Conservation (phyloP, 176 grass and related monocot genomes). For the Bolboschoenus planiculmis region DNA sequence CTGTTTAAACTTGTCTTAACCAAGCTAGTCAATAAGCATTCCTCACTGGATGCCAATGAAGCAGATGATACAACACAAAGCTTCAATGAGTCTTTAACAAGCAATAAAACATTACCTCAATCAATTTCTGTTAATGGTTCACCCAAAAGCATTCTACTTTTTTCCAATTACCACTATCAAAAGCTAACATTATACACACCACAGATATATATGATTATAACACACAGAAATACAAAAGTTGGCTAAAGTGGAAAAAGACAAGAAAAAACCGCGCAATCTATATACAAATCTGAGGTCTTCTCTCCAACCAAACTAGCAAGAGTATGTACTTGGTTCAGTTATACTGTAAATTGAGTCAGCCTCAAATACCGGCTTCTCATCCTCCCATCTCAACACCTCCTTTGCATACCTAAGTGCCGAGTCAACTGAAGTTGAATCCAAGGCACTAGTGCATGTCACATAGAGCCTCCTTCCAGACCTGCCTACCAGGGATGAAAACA, state of each 20-base stretch:
- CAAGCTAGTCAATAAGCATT: too few relatives aligned
- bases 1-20: background rate
- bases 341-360: conserved; percentile 57
- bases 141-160: background rate
- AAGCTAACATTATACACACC: conserved; percentile 11
- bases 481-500: conserved; percentile 48
- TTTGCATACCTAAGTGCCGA: conserved; percentile 42
- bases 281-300: background rate
- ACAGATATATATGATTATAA: conserved; percentile 15
- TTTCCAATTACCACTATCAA: conserved; percentile 4
- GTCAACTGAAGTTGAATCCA: conserved; percentile 58
- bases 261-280: background rate
- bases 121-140: background rate
- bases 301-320: conserved; percentile 24
- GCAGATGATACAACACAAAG: background rate
- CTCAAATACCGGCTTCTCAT: conserved; percentile 50
- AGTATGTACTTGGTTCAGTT: conserved; percentile 59
- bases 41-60: background rate
- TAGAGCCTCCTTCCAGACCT: conserved; percentile 48
- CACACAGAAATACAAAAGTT: background rate
- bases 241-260: background rate
- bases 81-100: background rate
- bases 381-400: conserved; percentile 85
- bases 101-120: background rate
- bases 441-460: conserved; percentile 41